A percentile compares a stretch with the other conserved stretches of the same genome.
phyloP scores from a whole-genome alignment of 176 grass and related monocot genomes.

The Triticum turgidum region DNA sequence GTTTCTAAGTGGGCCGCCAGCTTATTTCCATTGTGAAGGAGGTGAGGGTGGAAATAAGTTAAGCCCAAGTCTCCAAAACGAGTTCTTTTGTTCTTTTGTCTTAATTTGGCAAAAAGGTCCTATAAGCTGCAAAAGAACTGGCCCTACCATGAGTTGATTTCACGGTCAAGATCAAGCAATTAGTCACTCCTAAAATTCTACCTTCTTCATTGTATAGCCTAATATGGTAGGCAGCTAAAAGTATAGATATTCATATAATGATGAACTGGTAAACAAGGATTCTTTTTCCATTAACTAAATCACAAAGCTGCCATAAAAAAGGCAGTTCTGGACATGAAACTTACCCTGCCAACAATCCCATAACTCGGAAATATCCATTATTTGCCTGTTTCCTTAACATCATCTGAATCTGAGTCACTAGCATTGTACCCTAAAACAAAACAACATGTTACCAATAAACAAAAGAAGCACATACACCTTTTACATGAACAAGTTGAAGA shows the following conservation, averaged over 20 bases:
- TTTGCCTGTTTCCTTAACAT: conserved; percentile 55
- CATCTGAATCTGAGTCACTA: conserved; percentile 90
- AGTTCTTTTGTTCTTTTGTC: no score
- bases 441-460: conserved; percentile 22
- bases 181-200: background rate
- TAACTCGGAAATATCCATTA: conserved; percentile 31
- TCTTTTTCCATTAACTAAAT: conserved; percentile 10
- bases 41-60: no score
- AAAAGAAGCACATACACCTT: conserved; percentile 16
- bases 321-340: conserved; percentile 10
- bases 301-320: background rate
- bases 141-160: no score
- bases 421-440: conserved; percentile 81
- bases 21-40: no score
- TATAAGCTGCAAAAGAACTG: no score
- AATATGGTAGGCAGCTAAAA: conserved; percentile 3
- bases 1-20: no score
- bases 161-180: background rate
- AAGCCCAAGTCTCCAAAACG: no score
- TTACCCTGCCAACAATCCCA: conserved; percentile 22
- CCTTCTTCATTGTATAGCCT: background rate
- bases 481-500: background rate
- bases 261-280: conserved; percentile 3
- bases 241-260: background rate
- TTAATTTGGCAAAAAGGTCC: no score